phyloP scores from a whole-genome alignment of 352 stramenopile genomes.

The Globisporangium iwayamae region DNA sequence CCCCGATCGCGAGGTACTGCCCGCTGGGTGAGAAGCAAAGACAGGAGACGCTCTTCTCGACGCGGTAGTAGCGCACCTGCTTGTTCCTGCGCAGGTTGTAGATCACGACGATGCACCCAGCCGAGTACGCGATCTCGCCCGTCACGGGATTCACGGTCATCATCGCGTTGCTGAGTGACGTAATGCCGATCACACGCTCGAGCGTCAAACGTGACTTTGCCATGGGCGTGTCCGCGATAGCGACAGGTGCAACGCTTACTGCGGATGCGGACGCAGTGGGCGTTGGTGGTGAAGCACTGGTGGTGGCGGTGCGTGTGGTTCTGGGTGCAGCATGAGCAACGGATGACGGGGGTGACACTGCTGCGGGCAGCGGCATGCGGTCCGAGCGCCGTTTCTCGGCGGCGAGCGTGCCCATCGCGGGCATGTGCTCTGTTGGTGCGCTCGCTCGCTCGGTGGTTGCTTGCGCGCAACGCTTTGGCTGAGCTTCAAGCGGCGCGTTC shows the following conservation, averaged over 20 bases:
- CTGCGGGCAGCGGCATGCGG: neutral
- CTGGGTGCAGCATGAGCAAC: neutral
- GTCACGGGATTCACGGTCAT: slow-evolving; percentile 73
- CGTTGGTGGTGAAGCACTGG: too few relatives aligned
- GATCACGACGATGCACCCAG: slow-evolving; percentile 88
- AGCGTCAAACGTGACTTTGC: slow-evolving; percentile 58
- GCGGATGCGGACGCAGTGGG: neutral
- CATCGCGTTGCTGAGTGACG: slow-evolving; percentile 68
- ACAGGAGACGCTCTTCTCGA: slow-evolving; percentile 81
- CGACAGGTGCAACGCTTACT: slow-evolving; percentile 3
- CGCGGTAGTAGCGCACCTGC: slow-evolving; percentile 86
- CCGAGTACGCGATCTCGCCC: slow-evolving; percentile 82
- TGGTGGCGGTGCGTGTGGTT: neutral
- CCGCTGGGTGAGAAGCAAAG: slow-evolving; percentile 82
- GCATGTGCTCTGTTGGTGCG: neutral
- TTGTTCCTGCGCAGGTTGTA: slow-evolving; percentile 86
- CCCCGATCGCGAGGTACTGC: slow-evolving; percentile 83
- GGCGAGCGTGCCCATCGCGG: slow-evolving; percentile 12
- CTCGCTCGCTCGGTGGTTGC: neutral
- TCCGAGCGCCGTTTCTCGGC: slow-evolving; percentile 4
- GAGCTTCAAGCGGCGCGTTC: too few relatives aligned
- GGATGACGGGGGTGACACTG: slow-evolving; percentile 1
- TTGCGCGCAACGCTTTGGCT: too few relatives aligned
- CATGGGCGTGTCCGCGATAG: slow-evolving; percentile 6
- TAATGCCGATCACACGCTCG: slow-evolving; percentile 79